Conservation (phyloP, 805 yeast species). For the Cyberlindnera euphorbiiphila region DNA sequence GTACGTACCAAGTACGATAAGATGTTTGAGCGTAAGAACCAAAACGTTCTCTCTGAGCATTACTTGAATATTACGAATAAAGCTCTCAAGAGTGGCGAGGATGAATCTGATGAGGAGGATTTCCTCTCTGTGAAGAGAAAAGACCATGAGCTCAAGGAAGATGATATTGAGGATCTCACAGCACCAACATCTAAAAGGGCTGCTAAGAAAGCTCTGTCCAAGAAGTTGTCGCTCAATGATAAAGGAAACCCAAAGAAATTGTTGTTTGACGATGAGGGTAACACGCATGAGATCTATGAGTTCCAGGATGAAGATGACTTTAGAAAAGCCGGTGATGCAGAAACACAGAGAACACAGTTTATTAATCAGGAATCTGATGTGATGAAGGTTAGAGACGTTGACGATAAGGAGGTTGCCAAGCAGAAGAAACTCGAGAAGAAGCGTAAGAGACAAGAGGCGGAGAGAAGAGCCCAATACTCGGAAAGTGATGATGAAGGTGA, state of each 20-base stretch:
- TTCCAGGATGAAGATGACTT: conserved; percentile 88
- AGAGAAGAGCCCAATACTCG: conserved; percentile 40
- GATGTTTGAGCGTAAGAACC: conserved; percentile 94
- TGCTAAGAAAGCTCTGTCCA: conserved; percentile 80
- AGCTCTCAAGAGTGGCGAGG: conserved; percentile 19
- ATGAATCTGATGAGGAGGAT: conserved; percentile 45
- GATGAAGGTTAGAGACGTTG: conserved; percentile 69
- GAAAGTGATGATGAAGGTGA: conserved; percentile 26
- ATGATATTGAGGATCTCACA: conserved; percentile 57
- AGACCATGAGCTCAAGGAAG: conserved; percentile 67
- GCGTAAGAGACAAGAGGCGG: conserved; percentile 79
- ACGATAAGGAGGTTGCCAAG: conserved; percentile 74
- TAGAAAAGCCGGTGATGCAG: conserved; percentile 63
- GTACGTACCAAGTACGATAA: conserved; percentile 87
- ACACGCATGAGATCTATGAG: conserved; percentile 87
- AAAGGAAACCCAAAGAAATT: conserved; percentile 74
- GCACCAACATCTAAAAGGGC: conserved; percentile 78
- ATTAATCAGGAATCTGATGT: conserved; percentile 59
- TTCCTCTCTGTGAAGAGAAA: conserved; percentile 77
- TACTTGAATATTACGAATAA: conserved; percentile 68
- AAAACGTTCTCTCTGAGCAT: conserved; percentile 86
- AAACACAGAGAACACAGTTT: conserved; percentile 61
- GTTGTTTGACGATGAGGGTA: conserved; percentile 91
- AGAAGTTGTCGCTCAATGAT: conserved; percentile 61
- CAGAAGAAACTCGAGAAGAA: conserved; percentile 84